Evolutionary conservation across 768 basidiomycete species (phyloP), one percentile per base, ranked within the genome.

Genomic region (Paxillus rubicundulus): DNA sequence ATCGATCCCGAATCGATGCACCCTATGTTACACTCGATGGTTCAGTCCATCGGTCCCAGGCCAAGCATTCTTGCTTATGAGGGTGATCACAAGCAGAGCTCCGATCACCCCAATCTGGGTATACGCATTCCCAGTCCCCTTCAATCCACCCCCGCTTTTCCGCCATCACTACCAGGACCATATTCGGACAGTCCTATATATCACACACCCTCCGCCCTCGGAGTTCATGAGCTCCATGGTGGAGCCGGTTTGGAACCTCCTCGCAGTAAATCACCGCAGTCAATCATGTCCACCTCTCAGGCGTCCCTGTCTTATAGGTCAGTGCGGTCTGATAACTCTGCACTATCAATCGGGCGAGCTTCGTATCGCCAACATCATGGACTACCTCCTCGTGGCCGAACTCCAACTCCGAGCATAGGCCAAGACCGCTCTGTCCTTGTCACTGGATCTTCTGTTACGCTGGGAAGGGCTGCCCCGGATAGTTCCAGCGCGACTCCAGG

Each of bases 301-400:
- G 3, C 10, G 4, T 61, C 64, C 3, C 9, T 40, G 21, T 62
- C 66, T 8, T 56, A 36, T 2, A 33, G 40, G 30, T 42, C 33
- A 17, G 24, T 34, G 28, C 47, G n/a, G 10, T 64, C 65, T 4
- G 28, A 0, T 16, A 40, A 37, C 45, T 59, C 62, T 53, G 37
- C 36, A 48, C 48, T 21, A 17, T 64, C 66, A 3, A 18, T n/a
- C 18, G 67, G 62, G 9, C 62, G 63, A 30, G 45, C 53, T 1
- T 62, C 65, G 16, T 63, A 63, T 45, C 63, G 61, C 42, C 50
- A 39, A 8, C 49, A 67, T 38, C 58, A 2, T 20, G 67, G 61
- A 7, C 49, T 55, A 14, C 32, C 49, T 32, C 47, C 61, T 24
- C 55, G 48, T 17, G 24, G 5, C 24, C 24, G 24, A 24, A 54